These are phyloP conservation scores for Taxillus chinensis DNA, from an alignment of 164 flowering plant species.

Conservation along the genomic window DNA sequence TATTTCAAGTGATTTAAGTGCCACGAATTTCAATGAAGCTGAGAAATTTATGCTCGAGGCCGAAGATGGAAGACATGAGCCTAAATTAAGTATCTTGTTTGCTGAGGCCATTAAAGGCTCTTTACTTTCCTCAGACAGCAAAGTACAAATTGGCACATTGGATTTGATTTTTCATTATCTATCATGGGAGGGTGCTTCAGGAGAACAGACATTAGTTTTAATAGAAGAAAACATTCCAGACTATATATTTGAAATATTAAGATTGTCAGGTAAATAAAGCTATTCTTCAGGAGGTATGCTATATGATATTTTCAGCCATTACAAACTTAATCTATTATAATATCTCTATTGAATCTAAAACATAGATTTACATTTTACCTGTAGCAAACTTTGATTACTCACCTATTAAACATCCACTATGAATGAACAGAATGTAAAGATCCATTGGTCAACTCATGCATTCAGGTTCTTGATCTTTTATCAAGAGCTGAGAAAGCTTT, in stretches of 20 bases:
- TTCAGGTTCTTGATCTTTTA: slow-evolving; percentile 63
- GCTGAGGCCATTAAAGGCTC: slow-evolving; percentile 92
- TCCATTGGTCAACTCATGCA: slow-evolving; percentile 51
- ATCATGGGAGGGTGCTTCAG: slow-evolving; percentile 29
- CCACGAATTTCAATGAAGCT: slow-evolving; percentile 22
- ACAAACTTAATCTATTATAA: no score
- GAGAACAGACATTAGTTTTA: slow-evolving; percentile 34
- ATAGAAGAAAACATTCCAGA: slow-evolving; percentile 81
- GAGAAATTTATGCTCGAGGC: slow-evolving; percentile 36
- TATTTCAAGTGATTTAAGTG: slow-evolving; percentile 18
- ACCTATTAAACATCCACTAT: slow-evolving; percentile 7
- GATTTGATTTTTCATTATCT: slow-evolving; percentile 55
- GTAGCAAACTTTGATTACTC: not conserved
- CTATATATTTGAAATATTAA: slow-evolving; percentile 75
- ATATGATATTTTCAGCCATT: no score
- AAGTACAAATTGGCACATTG: slow-evolving; percentile 66
- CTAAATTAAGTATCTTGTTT: slow-evolving; percentile 43
- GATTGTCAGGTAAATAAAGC: slow-evolving; percentile 62
- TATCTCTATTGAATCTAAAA: not conserved
- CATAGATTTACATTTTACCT: not conserved
- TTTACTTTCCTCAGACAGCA: slow-evolving; percentile 72
- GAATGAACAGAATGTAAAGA: slow-evolving; percentile 52
- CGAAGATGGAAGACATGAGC: slow-evolving; percentile 18
- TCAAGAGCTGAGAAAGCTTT: slow-evolving; percentile 58
- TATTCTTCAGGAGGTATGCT: not conserved